A percentile compares a stretch with the other conserved stretches of the same genome.
phyloP scores from a whole-genome alignment of 2,329 filamentous ascomycete species.

The Exophiala xenobiotica region DNA sequence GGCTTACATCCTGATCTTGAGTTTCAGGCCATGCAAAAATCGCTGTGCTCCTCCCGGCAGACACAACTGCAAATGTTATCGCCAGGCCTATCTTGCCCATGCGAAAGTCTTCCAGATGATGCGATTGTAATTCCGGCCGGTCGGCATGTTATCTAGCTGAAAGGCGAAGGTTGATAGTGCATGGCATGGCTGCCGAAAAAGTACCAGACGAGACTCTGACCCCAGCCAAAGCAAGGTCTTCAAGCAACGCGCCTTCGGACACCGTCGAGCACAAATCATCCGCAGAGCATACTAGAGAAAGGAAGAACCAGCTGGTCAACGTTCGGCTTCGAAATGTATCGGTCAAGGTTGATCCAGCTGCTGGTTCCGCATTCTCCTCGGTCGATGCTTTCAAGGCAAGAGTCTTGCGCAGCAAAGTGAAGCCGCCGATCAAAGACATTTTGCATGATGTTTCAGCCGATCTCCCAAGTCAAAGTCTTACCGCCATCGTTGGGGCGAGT shows the following conservation, averaged over 20 bases:
- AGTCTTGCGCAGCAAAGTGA: constrained; percentile 32
- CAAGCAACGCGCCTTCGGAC: background rate
- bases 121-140: too few relatives aligned
- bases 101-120: too few relatives aligned
- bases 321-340: constrained; percentile 38
- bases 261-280: background rate
- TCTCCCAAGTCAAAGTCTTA: constrained; percentile 62
- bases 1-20: too few relatives aligned
- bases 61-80: too few relatives aligned
- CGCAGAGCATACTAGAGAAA: background rate
- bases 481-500: constrained; percentile 91
- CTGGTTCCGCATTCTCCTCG: constrained; percentile 38
- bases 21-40: too few relatives aligned
- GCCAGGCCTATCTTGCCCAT: too few relatives aligned
- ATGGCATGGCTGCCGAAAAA: background rate
- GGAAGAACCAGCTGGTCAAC: constrained; percentile 35
- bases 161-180: background rate
- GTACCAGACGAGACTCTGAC: background rate
- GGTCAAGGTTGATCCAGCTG: constrained; percentile 36
- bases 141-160: too few relatives aligned
- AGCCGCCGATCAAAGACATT: constrained; percentile 58
- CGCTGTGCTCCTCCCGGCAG: too few relatives aligned
- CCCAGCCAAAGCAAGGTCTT: background rate
- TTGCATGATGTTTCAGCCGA: constrained; percentile 60
- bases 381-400: constrained; percentile 34